Percentiles rank a stretch among this genome's conserved stretches.
These are phyloP conservation scores for Urtica urens DNA, from an alignment of 306 rosid species.

Conservation along the genomic window DNA sequence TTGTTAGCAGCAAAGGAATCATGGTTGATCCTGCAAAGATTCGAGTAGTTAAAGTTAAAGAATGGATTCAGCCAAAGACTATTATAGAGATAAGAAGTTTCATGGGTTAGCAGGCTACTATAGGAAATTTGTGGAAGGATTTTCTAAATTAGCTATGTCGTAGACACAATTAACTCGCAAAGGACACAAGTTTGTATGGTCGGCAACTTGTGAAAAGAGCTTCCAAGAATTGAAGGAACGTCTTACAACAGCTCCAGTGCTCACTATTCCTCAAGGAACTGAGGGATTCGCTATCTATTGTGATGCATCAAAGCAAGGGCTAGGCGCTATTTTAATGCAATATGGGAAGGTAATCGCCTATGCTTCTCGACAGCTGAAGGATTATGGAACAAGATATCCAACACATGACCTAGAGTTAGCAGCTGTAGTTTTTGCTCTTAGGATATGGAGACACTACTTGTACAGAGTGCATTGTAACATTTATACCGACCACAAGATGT, in stretches of 20 bases:
- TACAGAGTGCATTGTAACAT: neutral
- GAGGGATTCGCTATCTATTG: neutral
- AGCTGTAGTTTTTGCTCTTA: neutral
- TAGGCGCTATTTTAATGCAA: neutral
- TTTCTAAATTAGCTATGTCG: neutral
- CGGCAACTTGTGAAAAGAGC: neutral
- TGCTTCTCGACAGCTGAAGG: neutral
- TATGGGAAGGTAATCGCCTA: neutral
- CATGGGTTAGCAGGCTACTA: neutral
- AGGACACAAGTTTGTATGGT: neutral
- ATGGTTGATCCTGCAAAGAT: neutral
- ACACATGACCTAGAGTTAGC: neutral
- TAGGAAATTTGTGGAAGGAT: neutral
- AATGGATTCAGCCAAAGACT: neutral
- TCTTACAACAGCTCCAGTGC: too few relatives aligned
- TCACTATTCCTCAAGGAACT: too few relatives aligned
- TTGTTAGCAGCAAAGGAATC: neutral
- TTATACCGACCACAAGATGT: neutral
- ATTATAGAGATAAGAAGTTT: neutral
- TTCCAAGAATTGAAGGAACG: too few relatives aligned
- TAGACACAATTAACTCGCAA: neutral
- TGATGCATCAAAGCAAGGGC: neutral
- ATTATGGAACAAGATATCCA: neutral
- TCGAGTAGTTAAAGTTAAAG: neutral
- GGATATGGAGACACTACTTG: neutral